phyloP scores from a whole-genome alignment of 495 filamentous ascomycete genomes.

The Aspergillus sclerotiicarbonarius region DNA sequence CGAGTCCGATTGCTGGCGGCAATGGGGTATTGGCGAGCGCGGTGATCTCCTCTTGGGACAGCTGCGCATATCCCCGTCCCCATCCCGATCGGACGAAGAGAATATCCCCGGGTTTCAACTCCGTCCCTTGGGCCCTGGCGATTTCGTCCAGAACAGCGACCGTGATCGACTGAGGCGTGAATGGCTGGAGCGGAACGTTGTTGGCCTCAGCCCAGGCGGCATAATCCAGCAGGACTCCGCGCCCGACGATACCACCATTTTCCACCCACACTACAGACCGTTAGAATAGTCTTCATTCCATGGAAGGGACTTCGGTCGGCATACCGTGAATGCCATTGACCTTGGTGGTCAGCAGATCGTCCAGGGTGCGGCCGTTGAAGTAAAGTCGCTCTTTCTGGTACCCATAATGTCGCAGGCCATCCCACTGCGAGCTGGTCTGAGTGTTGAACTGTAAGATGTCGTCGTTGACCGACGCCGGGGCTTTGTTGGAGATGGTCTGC shows the following conservation, averaged over 20 bases:
- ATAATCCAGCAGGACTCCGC: conserved; percentile 49
- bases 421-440: conserved; percentile 51
- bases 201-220: conserved; percentile 37
- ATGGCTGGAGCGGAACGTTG: conserved; percentile 16
- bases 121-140: conserved; percentile 21
- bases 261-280: conserved; percentile 17
- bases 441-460: conserved; percentile 20
- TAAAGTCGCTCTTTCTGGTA: conserved; percentile 42
- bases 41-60: conserved; percentile 19
- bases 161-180: conserved; percentile 32
- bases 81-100: conserved; percentile 44
- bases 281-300: background rate
- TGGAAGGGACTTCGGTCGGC: too few species aligned
- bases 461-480: background rate
- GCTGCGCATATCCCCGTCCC: conserved; percentile 24
- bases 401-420: conserved; percentile 47
- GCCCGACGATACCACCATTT: conserved; percentile 39
- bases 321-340: conserved; percentile 33
- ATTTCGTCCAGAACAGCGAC: conserved; percentile 31
- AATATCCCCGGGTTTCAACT: conserved; percentile 44
- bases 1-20: conserved; percentile 31
- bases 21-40: conserved; percentile 7
- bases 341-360: conserved; percentile 46
- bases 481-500: background rate
- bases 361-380: conserved; percentile 54